Evolutionary conservation across 768 basidiomycete species (phyloP).

Genomic region (Lentinula raphanica): DNA sequence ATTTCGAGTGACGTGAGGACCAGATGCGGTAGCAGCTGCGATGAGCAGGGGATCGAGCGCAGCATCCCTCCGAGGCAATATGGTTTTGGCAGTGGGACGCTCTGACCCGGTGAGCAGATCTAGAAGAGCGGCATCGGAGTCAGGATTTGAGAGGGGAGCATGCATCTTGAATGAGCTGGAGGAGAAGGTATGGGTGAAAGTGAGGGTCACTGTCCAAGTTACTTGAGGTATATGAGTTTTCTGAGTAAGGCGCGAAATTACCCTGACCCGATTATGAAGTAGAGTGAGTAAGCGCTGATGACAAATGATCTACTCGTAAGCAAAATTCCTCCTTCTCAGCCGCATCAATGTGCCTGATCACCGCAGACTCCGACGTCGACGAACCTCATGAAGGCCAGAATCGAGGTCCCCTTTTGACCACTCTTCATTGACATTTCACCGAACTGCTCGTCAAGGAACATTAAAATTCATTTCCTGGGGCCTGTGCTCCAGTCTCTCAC

Average conservation of each 20-base stretch:
- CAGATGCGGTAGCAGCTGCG: constrained; percentile 69
- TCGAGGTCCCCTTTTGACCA: neutral
- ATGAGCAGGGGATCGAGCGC: constrained; percentile 75
- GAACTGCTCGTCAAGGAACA: neutral
- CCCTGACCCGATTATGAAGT: neutral
- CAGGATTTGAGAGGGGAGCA: neutral
- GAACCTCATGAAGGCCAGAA: neutral
- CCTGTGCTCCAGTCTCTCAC: neutral
- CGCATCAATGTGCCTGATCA: neutral
- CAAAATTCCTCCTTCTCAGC: neutral
- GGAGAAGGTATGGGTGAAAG: neutral
- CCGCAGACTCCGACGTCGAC: neutral
- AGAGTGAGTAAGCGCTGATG: constrained; percentile 1
- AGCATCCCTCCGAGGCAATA: constrained; percentile 60
- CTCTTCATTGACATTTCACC: neutral
- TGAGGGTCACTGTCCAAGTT: neutral
- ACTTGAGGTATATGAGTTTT: neutral
- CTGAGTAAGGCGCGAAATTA: neutral
- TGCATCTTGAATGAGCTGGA: constrained; percentile 3
- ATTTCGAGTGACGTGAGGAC: constrained; percentile 76
- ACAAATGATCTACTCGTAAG: neutral
- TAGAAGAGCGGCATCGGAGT: constrained; percentile 58
- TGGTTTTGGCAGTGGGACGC: constrained; percentile 32
- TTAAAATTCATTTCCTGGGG: neutral
- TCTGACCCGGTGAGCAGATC: constrained; percentile 56